A percentile compares a stretch with the other conserved stretches of the same genome.
These are phyloP conservation scores for Boeremia exigua DNA, from an alignment of 2,329 filamentous ascomycete species.

Conservation along the genomic window DNA sequence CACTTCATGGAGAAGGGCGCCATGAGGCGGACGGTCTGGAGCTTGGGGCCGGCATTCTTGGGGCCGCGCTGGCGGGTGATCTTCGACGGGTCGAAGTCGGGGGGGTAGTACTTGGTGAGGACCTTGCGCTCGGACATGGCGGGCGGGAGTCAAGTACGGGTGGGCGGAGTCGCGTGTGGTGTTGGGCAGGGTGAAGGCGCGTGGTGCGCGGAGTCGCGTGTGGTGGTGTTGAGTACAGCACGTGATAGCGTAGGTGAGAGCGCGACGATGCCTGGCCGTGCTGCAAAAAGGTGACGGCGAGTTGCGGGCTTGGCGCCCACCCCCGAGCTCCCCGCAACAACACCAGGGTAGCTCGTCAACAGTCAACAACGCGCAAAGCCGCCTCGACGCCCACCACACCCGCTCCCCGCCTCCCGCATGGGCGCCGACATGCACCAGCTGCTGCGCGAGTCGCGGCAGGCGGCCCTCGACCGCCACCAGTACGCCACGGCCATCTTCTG, in stretches of 20 bases:
- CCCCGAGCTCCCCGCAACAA: no score
- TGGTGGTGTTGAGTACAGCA: no score
- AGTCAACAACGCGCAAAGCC: neutral
- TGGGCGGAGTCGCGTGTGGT: neutral
- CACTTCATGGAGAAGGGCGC: conserved; percentile 84
- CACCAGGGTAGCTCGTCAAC: neutral
- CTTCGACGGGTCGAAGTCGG: conserved; percentile 88
- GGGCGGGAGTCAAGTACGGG: conserved; percentile 21
- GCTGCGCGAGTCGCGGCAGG: conserved; percentile 91
- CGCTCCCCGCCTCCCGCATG: neutral
- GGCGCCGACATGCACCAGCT: conserved; percentile 78
- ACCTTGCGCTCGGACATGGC: conserved; percentile 88
- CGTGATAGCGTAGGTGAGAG: no score
- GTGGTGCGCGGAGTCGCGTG: no score
- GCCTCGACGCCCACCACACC: neutral
- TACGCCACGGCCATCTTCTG: conserved; percentile 97
- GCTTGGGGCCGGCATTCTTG: conserved; percentile 76
- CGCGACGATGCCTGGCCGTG: no score
- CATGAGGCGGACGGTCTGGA: conserved; percentile 90
- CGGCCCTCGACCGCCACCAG: conserved; percentile 93
- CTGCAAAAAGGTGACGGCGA: no score
- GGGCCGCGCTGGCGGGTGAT: conserved; percentile 71
- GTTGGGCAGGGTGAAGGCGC: no score
- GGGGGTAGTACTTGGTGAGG: conserved; percentile 69
- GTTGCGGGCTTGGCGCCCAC: no score